Evolutionary conservation across 129 eudicot species (phyloP).

Genomic region (Lonicera japonica): DNA sequence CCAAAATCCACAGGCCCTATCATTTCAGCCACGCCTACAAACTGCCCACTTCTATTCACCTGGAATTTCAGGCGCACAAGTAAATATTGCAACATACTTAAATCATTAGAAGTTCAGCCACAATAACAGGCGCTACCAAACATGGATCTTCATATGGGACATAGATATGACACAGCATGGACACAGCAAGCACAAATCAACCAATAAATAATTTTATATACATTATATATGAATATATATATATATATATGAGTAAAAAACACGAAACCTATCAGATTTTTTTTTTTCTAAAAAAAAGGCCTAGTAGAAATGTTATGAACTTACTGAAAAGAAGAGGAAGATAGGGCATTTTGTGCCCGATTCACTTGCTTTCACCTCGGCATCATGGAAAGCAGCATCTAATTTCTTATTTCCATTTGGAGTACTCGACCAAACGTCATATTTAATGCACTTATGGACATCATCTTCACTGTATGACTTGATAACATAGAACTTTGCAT

Average conservation of each 20-base stretch:
- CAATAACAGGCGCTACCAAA: no score
- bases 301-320: no score
- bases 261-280: no score
- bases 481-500: conserved; percentile 73
- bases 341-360: conserved; percentile 52
- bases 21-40: conserved; percentile 95
- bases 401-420: conserved; percentile 83
- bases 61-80: conserved; percentile 6
- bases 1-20: conserved; percentile 68
- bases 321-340: conserved; percentile 84
- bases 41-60: conserved; percentile 95
- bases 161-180: no score
- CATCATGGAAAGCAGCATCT: conserved; percentile 59
- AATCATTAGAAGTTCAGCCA: no score
- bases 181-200: no score
- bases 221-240: no score
- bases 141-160: no score
- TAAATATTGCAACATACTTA: no score
- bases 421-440: conserved; percentile 96
- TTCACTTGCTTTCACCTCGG: conserved; percentile 43
- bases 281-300: no score
- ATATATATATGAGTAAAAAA: no score
- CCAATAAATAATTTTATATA: no score
- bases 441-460: conserved; percentile 75
- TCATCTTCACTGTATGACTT: conserved; percentile 95